Percentiles rank a stretch among this genome's conserved stretches.
These are phyloP conservation scores for Citrus reticulata DNA, from an alignment of 345 rosid species.

Conservation along the genomic window DNA sequence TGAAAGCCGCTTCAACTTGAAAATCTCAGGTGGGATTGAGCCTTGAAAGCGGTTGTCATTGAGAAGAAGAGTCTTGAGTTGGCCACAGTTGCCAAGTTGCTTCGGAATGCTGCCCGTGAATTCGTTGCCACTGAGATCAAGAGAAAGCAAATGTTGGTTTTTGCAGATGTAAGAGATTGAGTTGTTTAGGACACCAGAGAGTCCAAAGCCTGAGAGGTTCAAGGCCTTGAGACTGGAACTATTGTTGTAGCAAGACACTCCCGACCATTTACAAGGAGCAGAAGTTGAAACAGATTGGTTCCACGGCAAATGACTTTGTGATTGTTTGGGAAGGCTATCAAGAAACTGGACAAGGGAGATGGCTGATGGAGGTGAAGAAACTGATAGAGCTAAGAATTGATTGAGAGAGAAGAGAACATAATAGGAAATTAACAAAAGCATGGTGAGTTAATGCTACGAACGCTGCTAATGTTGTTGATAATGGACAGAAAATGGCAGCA, in stretches of 20 bases:
- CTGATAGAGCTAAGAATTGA: conserved; percentile 9
- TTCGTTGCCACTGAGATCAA: conserved; percentile 39
- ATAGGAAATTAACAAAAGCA: conserved; percentile 10
- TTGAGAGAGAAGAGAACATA: conserved; percentile 11
- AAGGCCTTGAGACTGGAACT: conserved; percentile 29
- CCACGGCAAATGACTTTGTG: conserved; percentile 35
- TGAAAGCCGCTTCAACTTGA: conserved; percentile 20
- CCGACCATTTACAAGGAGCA: conserved; percentile 32
- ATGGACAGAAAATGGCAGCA: conserved; percentile 6
- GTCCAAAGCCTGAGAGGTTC: conserved; percentile 30
- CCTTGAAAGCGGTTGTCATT: conserved; percentile 28
- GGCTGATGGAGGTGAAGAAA: conserved; percentile 20
- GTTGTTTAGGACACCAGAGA: conserved; percentile 29
- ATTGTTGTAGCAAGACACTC: conserved; percentile 33
- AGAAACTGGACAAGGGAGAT: conserved; percentile 29
- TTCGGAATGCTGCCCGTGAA: conserved; percentile 32
- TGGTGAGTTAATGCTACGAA: not conserved
- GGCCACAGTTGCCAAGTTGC: conserved; percentile 28
- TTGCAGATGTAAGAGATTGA: conserved; percentile 31
- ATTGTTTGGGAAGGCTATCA: conserved; percentile 25
- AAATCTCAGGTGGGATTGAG: conserved; percentile 27
- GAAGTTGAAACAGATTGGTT: conserved; percentile 19
- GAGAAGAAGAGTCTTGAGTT: conserved; percentile 26
- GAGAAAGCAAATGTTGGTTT: conserved; percentile 21
- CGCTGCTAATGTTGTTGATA: not conserved